Evolutionary conservation across 306 rosid genomes (phyloP).

Genomic region (Lotus japonicus): DNA sequence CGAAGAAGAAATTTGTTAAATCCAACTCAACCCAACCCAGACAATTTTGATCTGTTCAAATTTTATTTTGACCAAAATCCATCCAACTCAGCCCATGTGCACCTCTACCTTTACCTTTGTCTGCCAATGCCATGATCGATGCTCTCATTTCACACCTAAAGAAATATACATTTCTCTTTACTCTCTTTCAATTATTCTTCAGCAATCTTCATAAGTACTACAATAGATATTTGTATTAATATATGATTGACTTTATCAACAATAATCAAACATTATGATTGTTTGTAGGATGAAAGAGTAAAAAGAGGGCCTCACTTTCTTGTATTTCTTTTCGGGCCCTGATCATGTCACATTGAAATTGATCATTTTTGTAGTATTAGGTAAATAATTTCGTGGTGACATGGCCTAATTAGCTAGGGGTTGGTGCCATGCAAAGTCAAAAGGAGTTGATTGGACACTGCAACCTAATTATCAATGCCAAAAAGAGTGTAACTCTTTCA

Average conservation of each 20-base stretch:
- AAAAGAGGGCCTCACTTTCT: not conserved
- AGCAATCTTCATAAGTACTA: slow-evolving; percentile 7
- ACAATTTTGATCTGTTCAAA: too few species aligned
- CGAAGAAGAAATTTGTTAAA: too few species aligned
- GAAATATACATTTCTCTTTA: not conserved
- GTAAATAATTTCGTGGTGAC: slow-evolving; percentile 14
- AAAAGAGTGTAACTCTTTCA: not conserved
- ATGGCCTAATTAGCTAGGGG: not conserved
- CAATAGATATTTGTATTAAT: not conserved
- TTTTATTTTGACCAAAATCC: too few species aligned
- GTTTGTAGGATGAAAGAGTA: not conserved
- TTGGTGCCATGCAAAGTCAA: slow-evolving; percentile 22
- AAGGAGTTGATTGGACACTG: slow-evolving; percentile 16
- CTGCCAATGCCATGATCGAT: slow-evolving; percentile 22
- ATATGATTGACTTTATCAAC: slow-evolving; percentile 20
- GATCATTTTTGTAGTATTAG: not conserved
- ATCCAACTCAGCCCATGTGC: too few species aligned
- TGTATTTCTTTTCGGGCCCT: not conserved
- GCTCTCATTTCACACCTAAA: not conserved
- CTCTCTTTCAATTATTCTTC: not conserved
- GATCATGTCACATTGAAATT: slow-evolving; percentile 4
- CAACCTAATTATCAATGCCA: not conserved
- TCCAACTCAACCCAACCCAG: too few species aligned
- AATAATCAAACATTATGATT: slow-evolving; percentile 11
- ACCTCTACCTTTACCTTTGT: too few species aligned